Conservation (phyloP, 768 basidiomycete species). For the Hortiboletus campestris region DNA sequence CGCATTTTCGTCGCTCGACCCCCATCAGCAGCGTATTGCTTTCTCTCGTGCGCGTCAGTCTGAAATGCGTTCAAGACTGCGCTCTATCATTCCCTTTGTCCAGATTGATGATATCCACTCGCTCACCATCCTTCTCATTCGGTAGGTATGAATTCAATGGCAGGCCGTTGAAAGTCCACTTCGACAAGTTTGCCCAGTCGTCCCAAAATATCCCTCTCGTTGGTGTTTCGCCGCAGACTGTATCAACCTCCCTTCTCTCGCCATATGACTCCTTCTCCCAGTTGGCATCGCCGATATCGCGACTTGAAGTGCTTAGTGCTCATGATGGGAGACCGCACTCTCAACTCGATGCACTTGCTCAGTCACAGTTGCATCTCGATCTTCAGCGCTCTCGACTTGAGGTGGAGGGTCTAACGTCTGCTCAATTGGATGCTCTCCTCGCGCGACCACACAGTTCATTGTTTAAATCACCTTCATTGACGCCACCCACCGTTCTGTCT, state of each 20-base stretch:
- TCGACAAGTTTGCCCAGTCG: constrained; percentile 72
- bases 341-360: constrained; percentile 24
- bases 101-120: not conserved
- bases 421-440: constrained; percentile 29
- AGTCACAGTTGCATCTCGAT: constrained; percentile 25
- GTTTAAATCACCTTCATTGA: constrained; percentile 25
- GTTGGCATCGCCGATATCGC: constrained; percentile 21
- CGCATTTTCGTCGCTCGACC: not conserved
- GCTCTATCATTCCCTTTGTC: not conserved
- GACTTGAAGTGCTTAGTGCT: constrained; percentile 22
- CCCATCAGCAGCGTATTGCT: not conserved
- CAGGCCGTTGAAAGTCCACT: constrained; percentile 83
- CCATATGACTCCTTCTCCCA: constrained; percentile 26
- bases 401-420: constrained; percentile 23
- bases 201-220: constrained; percentile 26
- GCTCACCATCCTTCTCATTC: constrained; percentile 6
- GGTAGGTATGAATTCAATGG: constrained; percentile 86
- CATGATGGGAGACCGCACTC: constrained; percentile 22
- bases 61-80: not conserved
- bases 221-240: constrained; percentile 22
- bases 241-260: constrained; percentile 11
- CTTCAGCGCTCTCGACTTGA: constrained; percentile 28
- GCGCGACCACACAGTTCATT: constrained; percentile 23
- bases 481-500: constrained; percentile 11
- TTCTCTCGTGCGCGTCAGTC: not conserved